These are phyloP conservation scores for Collybiopsis luxurians DNA, from an alignment of 768 basidiomycete genomes.

Conservation along the genomic window DNA sequence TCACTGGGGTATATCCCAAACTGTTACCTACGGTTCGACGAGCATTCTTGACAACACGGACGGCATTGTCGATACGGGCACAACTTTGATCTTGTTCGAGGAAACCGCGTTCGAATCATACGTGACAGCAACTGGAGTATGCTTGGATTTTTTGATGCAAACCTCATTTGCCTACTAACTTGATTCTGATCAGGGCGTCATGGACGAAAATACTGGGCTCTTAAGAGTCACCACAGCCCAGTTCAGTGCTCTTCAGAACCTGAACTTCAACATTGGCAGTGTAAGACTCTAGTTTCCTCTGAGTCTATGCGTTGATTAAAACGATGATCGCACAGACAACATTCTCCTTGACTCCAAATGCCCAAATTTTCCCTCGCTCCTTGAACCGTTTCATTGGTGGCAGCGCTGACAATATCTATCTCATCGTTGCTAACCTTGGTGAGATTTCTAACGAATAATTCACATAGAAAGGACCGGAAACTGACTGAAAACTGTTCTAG, in stretches of 20 bases:
- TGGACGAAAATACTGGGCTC: slow-evolving; percentile 42
- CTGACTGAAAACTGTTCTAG: background rate
- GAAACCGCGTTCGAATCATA: slow-evolving; percentile 45
- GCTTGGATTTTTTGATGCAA: background rate
- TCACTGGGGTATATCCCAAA: slow-evolving; percentile 64
- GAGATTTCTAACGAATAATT: too few species aligned
- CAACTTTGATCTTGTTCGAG: slow-evolving; percentile 49
- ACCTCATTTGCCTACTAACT: background rate
- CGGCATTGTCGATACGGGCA: slow-evolving; percentile 63
- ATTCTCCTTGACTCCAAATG: slow-evolving; percentile 40
- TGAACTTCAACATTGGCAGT: slow-evolving; percentile 54
- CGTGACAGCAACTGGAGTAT: slow-evolving; percentile 36
- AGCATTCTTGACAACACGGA: slow-evolving; percentile 44
- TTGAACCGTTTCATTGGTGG: slow-evolving; percentile 34
- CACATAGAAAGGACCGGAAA: background rate
- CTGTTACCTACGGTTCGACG: slow-evolving; percentile 46
- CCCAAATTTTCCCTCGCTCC: slow-evolving; percentile 34
- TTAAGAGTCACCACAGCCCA: slow-evolving; percentile 50
- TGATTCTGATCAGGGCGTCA: slow-evolving; percentile 21
- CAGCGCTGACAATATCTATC: slow-evolving; percentile 24
- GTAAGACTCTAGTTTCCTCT: slow-evolving; percentile 20
- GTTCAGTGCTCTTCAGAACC: slow-evolving; percentile 47
- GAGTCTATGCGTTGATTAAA: background rate
- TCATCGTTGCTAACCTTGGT: slow-evolving; percentile 38
- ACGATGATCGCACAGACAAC: slow-evolving; percentile 15